Evolutionary conservation across 2,329 filamentous ascomycete genomes (phyloP), one percentile per base, ranked within the genome.

Genomic region (Clarireedia monteithiana): DNA sequence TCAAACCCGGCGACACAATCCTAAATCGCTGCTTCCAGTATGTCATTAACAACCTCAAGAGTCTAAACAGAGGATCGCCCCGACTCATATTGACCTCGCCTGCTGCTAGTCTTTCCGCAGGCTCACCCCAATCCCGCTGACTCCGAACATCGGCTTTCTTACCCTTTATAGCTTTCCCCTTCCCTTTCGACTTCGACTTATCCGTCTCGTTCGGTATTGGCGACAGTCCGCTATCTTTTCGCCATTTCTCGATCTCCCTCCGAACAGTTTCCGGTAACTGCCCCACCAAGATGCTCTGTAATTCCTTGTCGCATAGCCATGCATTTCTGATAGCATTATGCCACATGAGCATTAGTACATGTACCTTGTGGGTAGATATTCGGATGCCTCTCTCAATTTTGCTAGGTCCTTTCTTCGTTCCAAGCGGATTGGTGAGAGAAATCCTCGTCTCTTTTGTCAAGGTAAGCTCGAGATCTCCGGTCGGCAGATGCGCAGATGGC

Each of bases 11-110:
- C 0, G 85, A 80, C 0, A 84, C 89, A 45, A 94, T 77, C 1
- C 76, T 80, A 70, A 95, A 99, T 36, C 85, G 79, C 64, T 91
- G 87, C 68, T 85, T 91, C 94, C 94, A 99, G 77, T 90, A 96
- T 1, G 84, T 80, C 9, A 85, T 77, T n/a, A 99, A 73, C 3
- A 83, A 77, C 64, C 86, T 87, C 66, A 97, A 76, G 4, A 97
- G 75, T 23, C 85, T 78, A 53, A 92, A 80, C 5, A 95, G 72
- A 0, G 91, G 91, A 69, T 96, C 91, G 0, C 89, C 89, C 44
- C 84, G 81, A 68, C 89, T 94, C 75, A 92, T 80, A 64, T 96
- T 88, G 4, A 88, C 81, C 26, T 78, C 77, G 0, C 85, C 86
- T 23, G 80, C 79, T 63, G 92, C 89, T 1, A 90, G 71, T 44